Conservation (phyloP, 169 alveolate species). For the Eimeria praecox region DNA sequence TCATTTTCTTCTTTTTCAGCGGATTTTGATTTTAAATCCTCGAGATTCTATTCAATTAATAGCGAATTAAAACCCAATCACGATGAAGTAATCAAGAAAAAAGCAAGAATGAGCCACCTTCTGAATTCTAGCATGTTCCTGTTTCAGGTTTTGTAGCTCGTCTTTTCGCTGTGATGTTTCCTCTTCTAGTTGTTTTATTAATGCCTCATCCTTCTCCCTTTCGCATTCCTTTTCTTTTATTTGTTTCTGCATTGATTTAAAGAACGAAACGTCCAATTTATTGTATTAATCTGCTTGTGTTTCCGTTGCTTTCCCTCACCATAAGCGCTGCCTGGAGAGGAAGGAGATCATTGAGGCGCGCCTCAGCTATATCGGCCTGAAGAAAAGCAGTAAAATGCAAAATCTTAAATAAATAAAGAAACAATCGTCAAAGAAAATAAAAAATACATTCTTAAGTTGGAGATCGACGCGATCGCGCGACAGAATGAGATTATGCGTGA, state of each 20-base stretch:
- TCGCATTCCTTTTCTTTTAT: neutral
- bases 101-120: neutral
- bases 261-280: neutral
- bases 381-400: neutral
- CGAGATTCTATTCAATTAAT: neutral
- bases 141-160: neutral
- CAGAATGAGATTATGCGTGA: neutral
- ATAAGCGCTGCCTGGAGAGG: neutral
- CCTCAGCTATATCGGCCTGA: conserved; percentile 3
- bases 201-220: neutral
- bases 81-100: neutral
- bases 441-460: neutral
- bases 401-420: neutral
- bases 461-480: conserved; percentile 21
- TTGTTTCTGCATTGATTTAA: neutral
- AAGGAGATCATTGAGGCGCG: neutral
- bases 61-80: neutral
- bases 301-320: neutral
- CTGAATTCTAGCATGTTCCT: neutral
- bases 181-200: neutral
- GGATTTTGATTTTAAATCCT: neutral
- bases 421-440: neutral
- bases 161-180: neutral
- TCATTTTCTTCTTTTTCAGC: neutral
- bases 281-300: neutral